These are phyloP conservation scores for Boletus rubescentipes DNA, from an alignment of 768 basidiomycete species.

Conservation along the genomic window DNA sequence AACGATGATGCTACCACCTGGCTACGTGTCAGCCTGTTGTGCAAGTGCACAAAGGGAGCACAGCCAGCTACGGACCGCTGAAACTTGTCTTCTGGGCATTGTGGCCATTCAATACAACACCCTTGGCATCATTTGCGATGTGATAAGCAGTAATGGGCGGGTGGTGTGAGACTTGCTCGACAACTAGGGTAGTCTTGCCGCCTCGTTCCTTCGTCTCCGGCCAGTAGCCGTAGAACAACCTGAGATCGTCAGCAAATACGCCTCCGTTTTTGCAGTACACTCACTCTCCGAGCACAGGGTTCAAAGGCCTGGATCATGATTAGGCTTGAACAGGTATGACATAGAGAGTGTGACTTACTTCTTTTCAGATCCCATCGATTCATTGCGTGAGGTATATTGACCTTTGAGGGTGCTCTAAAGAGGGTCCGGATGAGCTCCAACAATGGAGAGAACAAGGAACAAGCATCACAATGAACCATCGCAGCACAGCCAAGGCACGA, in stretches of 20 bases:
- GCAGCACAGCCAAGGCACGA: conserved; percentile 76
- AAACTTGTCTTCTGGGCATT: conserved; percentile 96
- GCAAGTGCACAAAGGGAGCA: not conserved
- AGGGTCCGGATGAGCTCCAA: conserved; percentile 3
- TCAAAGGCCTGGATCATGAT: conserved; percentile 67
- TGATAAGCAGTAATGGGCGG: conserved; percentile 85
- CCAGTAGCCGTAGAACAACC: conserved; percentile 89
- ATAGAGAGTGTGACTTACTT: conserved; percentile 60
- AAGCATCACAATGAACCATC: conserved; percentile 83
- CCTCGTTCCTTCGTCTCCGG: conserved; percentile 63
- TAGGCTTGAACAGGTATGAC: conserved; percentile 9
- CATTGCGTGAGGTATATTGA: conserved; percentile 92
- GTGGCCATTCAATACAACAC: conserved; percentile 78
- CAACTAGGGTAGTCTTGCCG: conserved; percentile 79
- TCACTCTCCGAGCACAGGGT: conserved; percentile 92
- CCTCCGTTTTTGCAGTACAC: conserved; percentile 29
- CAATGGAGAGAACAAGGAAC: not conserved
- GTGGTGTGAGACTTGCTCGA: conserved; percentile 97
- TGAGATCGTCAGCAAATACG: conserved; percentile 26
- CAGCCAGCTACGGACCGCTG: conserved; percentile 48
- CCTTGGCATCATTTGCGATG: conserved; percentile 79
- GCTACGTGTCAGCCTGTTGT: conserved; percentile 1
- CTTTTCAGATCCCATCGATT: conserved; percentile 96
- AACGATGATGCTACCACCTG: conserved; percentile 76
- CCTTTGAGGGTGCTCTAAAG: conserved; percentile 85